phyloP scores from a whole-genome alignment of 169 alveolate genomes.

The Plasmodium reichenowi region DNA sequence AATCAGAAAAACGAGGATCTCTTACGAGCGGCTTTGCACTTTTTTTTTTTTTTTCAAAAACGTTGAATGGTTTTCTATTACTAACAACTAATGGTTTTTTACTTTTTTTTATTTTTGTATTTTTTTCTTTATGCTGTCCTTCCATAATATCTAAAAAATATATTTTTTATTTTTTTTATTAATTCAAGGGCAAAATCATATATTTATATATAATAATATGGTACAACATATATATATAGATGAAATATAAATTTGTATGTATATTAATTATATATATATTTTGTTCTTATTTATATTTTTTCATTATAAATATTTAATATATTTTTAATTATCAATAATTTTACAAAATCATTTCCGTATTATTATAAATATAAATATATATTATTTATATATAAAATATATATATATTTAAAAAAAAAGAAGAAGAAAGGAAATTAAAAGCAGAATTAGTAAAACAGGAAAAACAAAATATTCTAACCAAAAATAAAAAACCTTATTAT shows the following conservation, averaged over 20 bases:
- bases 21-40: constrained; percentile 40
- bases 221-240: background rate
- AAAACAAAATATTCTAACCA: constrained; percentile 31
- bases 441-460: constrained; percentile 27
- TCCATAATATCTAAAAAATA: background rate
- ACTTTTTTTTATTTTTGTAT: constrained; percentile 52
- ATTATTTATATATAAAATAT: no score
- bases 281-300: no score
- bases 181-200: background rate
- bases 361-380: no score
- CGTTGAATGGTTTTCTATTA: constrained; percentile 54
- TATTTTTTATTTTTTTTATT: background rate
- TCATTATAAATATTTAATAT: no score
- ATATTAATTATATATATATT: no score
- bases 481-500: constrained; percentile 57
- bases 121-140: constrained; percentile 2
- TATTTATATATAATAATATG: background rate
- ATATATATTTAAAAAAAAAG: constrained; percentile 21
- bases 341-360: no score
- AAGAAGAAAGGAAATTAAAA: constrained; percentile 65
- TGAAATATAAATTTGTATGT: no score
- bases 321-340: no score
- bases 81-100: constrained; percentile 55
- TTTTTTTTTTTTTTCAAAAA: constrained; percentile 43
- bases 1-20: constrained; percentile 59